Conservation (phyloP, 352 stramenopile species). For the Plasmopara halstedii region DNA sequence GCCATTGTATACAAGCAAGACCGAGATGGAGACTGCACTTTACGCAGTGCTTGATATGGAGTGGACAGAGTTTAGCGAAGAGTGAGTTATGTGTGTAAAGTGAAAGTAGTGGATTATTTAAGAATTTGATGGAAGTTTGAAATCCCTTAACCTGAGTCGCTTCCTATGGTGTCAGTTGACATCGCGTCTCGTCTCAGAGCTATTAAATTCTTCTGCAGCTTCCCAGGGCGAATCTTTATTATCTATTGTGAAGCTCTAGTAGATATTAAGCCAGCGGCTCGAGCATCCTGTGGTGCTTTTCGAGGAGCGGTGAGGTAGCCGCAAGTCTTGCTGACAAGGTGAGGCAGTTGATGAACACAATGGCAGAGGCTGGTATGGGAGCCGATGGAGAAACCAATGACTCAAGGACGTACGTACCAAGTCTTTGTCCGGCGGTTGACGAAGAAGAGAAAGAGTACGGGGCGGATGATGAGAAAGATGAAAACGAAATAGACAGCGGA, state of each 20-base stretch:
- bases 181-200: conserved; percentile 5
- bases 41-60: conserved; percentile 95
- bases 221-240: neutral
- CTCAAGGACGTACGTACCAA: neutral
- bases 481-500: conserved; percentile 7
- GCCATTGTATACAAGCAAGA: conserved; percentile 73
- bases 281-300: neutral
- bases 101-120: no score
- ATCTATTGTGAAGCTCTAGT: conserved; percentile 10
- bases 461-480: conserved; percentile 10
- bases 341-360: conserved; percentile 7
- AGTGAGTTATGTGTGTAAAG: conserved; percentile 21
- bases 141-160: neutral
- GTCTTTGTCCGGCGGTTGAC: conserved; percentile 1
- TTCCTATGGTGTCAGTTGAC: conserved; percentile 5
- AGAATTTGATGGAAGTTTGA: neutral
- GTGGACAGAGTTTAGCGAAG: conserved; percentile 89
- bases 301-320: neutral
- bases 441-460: conserved; percentile 11
- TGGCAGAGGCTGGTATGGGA: conserved; percentile 14
- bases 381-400: conserved; percentile 2
- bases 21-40: conserved; percentile 91
- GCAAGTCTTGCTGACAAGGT: conserved; percentile 6
- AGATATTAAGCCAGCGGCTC: conserved; percentile 3
- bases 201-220: neutral